Base-by-base conservation (phyloP, 2,329 filamentous ascomycete genomes). In the Aureobasidium sp. region DNA sequence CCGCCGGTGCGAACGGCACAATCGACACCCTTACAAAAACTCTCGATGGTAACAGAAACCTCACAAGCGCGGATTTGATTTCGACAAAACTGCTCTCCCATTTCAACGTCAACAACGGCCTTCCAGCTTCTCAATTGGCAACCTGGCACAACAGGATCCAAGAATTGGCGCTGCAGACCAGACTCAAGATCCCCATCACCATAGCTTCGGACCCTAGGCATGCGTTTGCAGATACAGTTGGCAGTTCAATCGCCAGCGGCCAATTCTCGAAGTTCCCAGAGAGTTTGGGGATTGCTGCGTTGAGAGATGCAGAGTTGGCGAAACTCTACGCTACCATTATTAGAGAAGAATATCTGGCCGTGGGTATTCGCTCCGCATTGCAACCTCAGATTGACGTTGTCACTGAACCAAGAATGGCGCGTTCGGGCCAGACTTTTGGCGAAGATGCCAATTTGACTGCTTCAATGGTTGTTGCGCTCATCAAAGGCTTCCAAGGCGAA, bases 291-390 rank as follows among this genome's bases (percentile, higher is more conserved):
- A 85, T 51, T 84, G 79, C 17, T 86, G 83, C 63, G 84, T 84
- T 0, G 89, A 82, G 71, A 85, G 88, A 63, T 77, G 78, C 0
- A 73, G 74, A 37, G 67, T 87, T n/a, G 70, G 88, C 4, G 68
- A 81, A 59, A 76, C 84, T 59, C 87, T 88, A 84, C 84, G 74
- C 7, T 68, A 71, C 3, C 75, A 78, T 49, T n/a, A 86, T 88
- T 58, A 84, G 77, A 3, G 74, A 78, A 44, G 85, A 90, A 66
- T 74, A 84, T 24, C 71, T 74, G 47, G 79, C 85, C 3, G 69
- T 89, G 1, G 85, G 86, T 1, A 80, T 86, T n/a, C 88, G 85
- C 59, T 84, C 88, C 59, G 68, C 89, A 3, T 88, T 89, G 62
- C 82, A 81, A 2, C 85, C 86, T 1, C 72, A 88, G 1, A 81